These are phyloP conservation scores for Diacronema lutheri DNA, from an alignment of 78 protist species.

Conservation along the genomic window DNA sequence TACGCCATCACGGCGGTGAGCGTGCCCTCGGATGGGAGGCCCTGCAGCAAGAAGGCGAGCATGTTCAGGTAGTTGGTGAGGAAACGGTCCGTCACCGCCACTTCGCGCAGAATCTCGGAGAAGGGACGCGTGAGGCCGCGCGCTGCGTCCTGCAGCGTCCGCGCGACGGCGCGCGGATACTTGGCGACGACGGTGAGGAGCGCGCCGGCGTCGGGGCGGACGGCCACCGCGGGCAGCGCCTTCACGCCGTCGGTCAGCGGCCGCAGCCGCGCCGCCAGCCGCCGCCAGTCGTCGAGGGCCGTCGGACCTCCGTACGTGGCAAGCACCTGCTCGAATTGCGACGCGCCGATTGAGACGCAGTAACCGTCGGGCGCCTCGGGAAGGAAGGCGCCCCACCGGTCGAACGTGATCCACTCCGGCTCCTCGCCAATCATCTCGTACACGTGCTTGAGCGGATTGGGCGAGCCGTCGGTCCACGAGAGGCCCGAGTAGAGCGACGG, in stretches of 20 bases:
- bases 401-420: slow-evolving; percentile 14
- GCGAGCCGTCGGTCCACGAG: no score
- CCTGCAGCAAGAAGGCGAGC: slow-evolving; percentile 33
- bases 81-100: slow-evolving; percentile 10
- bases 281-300: neutral
- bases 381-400: slow-evolving; percentile 4
- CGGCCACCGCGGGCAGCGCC: neutral
- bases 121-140: neutral
- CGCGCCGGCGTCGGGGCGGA: neutral
- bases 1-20: slow-evolving; percentile 37
- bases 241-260: neutral
- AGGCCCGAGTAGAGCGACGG: slow-evolving; percentile 5
- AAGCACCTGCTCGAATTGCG: neutral
- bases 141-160: neutral
- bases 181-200: neutral
- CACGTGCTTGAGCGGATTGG: slow-evolving; percentile 15
- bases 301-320: neutral
- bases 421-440: slow-evolving; percentile 19
- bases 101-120: neutral
- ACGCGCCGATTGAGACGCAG: slow-evolving; percentile 4
- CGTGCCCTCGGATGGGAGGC: slow-evolving; percentile 27
- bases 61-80: slow-evolving; percentile 30
- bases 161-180: neutral
- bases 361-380: slow-evolving; percentile 9
- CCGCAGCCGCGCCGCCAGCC: neutral